Conservation (phyloP, 2,329 filamentous ascomycete species). For the Trichoderma cornu-damae region DNA sequence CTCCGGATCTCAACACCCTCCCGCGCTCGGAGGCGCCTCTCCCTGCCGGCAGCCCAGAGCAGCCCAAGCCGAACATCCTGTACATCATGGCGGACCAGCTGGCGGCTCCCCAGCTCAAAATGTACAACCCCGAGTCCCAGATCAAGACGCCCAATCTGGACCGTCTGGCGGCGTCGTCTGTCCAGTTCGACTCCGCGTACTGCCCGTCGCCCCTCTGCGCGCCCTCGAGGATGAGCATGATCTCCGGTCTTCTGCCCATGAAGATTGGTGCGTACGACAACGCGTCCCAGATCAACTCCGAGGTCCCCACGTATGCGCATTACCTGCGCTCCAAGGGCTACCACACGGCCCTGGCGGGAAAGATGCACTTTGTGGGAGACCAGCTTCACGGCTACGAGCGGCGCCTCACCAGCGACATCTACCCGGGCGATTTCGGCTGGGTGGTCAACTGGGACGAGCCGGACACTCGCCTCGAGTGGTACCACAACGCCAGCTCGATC, state of each 20-base stretch:
- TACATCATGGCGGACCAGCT: constrained; percentile 98
- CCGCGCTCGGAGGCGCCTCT: constrained; percentile 46
- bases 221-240: constrained; percentile 90
- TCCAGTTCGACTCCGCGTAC: constrained; percentile 91
- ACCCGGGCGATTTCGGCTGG: constrained; percentile 92
- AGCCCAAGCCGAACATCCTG: constrained; percentile 40
- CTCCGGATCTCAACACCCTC: constrained; percentile 70
- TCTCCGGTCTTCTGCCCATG: constrained; percentile 84
- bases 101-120: constrained; percentile 82
- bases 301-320: constrained; percentile 87
- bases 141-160: constrained; percentile 93
- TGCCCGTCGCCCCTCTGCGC: constrained; percentile 91
- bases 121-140: constrained; percentile 81
- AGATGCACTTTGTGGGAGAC: constrained; percentile 97
- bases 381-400: constrained; percentile 93
- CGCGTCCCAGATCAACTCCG: constrained; percentile 74
- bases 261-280: constrained; percentile 93
- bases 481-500: constrained; percentile 92
- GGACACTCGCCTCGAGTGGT: constrained; percentile 82
- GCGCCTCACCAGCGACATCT: constrained; percentile 89
- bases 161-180: constrained; percentile 70
- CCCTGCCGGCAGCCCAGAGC: constrained; percentile 24
- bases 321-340: constrained; percentile 82
- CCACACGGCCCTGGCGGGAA: constrained; percentile 84
- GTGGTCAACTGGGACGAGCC: constrained; percentile 93